phyloP scores from a whole-genome alignment of 305 asterid species.

The Fraxinus floribunda region DNA sequence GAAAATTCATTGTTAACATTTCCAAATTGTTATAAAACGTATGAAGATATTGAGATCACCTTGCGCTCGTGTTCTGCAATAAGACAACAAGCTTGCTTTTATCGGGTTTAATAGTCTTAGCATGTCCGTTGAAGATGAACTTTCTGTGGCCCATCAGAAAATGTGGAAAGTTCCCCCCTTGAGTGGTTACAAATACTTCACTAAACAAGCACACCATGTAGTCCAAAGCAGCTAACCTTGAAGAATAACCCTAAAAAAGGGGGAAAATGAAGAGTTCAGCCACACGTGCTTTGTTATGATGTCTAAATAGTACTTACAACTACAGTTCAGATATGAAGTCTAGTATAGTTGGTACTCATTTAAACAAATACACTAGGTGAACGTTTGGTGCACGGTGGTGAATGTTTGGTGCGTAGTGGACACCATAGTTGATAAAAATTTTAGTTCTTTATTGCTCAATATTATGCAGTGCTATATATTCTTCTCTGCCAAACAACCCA shows the following conservation, averaged over 20 bases:
- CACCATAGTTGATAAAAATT: neutral
- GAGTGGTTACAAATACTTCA: conserved; percentile 89
- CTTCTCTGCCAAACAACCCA: neutral
- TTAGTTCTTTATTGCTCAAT: neutral
- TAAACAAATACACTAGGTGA: neutral
- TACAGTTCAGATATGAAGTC: neutral
- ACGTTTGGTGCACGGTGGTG: neutral
- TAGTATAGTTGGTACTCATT: neutral
- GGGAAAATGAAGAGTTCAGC: neutral
- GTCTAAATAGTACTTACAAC: neutral
- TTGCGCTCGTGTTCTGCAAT: conserved; percentile 59
- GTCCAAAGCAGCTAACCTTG: conserved; percentile 86
- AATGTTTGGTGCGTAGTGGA: neutral
- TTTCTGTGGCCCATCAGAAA: conserved; percentile 88
- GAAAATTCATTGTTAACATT: neutral
- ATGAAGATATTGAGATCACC: conserved; percentile 38
- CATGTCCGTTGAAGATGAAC: conserved; percentile 74
- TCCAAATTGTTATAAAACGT: neutral
- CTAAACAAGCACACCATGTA: conserved; percentile 78
- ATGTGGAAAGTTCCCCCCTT: conserved; percentile 94
- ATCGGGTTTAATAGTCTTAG: conserved; percentile 81
- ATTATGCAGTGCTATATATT: neutral
- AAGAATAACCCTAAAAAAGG: conserved; percentile 57
- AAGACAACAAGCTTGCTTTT: conserved; percentile 69
- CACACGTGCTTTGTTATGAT: neutral